Conservation (phyloP, 805 yeast genomes). For the Candida montana region DNA sequence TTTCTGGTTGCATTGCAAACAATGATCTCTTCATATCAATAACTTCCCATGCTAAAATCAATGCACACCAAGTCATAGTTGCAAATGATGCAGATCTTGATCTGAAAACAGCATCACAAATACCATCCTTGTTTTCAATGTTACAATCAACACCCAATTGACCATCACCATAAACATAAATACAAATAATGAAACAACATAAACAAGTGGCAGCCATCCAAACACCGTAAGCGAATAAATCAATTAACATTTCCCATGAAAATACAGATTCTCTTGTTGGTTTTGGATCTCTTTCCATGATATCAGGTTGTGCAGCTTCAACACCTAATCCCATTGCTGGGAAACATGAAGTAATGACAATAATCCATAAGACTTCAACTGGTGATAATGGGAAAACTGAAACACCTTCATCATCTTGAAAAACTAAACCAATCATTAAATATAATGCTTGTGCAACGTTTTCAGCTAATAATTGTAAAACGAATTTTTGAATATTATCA, state of each 20-base stretch:
- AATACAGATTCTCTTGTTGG: slow-evolving; percentile 50
- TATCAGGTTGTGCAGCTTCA: slow-evolving; percentile 58
- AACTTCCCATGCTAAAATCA: slow-evolving; percentile 80
- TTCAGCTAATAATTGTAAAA: slow-evolving; percentile 64
- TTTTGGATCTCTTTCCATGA: slow-evolving; percentile 61
- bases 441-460: slow-evolving; percentile 68
- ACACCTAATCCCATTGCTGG: slow-evolving; percentile 82
- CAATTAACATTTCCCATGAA: slow-evolving; percentile 60
- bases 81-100: slow-evolving; percentile 77
- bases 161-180: slow-evolving; percentile 65
- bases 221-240: slow-evolving; percentile 69
- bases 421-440: slow-evolving; percentile 67
- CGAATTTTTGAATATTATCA: slow-evolving; percentile 72
- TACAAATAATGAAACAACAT: slow-evolving; percentile 55
- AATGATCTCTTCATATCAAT: slow-evolving; percentile 65
- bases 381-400: slow-evolving; percentile 84
- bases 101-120: slow-evolving; percentile 60
- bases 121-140: slow-evolving; percentile 31
- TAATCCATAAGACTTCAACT: slow-evolving; percentile 74
- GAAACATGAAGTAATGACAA: slow-evolving; percentile 73
- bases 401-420: slow-evolving; percentile 52
- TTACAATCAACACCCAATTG: slow-evolving; percentile 64
- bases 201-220: slow-evolving; percentile 70
- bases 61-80: slow-evolving; percentile 75
- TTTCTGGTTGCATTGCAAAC: slow-evolving; percentile 63